Base-by-base conservation (phyloP, 225 moss, liverwort and hornwort species). In the Ulota crispa region DNA sequence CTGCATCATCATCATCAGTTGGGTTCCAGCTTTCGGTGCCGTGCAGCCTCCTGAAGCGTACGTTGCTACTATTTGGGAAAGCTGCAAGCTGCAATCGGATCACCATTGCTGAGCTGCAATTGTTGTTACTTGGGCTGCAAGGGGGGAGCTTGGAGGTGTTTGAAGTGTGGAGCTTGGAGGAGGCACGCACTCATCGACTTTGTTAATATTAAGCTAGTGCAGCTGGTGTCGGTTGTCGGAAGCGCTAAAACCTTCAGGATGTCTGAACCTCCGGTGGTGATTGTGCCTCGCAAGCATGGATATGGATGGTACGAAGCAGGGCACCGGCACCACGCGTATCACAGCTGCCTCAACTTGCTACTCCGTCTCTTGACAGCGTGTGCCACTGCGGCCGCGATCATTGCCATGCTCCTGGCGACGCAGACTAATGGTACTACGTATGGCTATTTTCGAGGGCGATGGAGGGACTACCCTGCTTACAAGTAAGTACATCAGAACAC, bases 391-490 rank as follows among this genome's bases (percentile, higher is more conserved):
- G 80, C 86, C 9, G 88, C 91, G 2, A 43, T 91, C 0, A 56
- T 91, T 8, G 83, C 63, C 37, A 84, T 88, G 87, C 68, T 88
- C 36, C 31, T 73, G 50, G 76, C 91, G 13, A 85, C 60, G 12
- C 20, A 86, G 67, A 88, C 82, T 2, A 21, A 2, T 0, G 15
- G 1, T 8, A 84, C 88, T 26, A 1, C 41, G 3, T 27, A 13
- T 30, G 86, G 86, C 26, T 66, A 52, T 42, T 84, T 82, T 60
- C 60, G 68, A 9, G 90, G 83, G 4, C 81, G 84, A 0, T 90
- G 90, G 90, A 47, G 55, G 31, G 86, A 86, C 57, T 86, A 70
- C 36, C 84, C 91, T 43, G 88, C 86, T 28, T 83, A 82, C 80
- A 86, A 68, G 91, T 86, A 81, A 79, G 87, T 86, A 81, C 76